phyloP scores from a whole-genome alignment of 768 basidiomycete species.

The Filobasidium wieringae region DNA sequence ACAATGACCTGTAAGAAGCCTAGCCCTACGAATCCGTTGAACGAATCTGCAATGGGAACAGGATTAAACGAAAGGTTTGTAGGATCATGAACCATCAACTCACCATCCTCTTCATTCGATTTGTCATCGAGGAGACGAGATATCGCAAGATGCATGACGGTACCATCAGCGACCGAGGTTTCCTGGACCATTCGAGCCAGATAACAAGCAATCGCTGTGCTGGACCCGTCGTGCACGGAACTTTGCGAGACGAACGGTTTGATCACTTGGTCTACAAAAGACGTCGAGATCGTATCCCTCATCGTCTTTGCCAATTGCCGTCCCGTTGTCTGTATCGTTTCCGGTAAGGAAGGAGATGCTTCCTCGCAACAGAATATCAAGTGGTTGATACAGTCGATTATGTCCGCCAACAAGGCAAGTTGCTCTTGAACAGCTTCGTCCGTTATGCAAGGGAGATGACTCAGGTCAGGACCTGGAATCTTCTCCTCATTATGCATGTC shows the following conservation, averaged over 20 bases:
- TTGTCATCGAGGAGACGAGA: background rate
- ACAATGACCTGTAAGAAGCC: background rate
- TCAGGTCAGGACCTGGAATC: conserved; percentile 7
- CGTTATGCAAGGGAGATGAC: conserved; percentile 56
- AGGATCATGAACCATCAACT: background rate
- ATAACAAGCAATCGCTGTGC: conserved; percentile 90
- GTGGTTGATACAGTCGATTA: conserved; percentile 58
- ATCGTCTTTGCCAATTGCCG: conserved; percentile 38
- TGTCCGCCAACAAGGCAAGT: conserved; percentile 76
- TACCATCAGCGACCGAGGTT: background rate
- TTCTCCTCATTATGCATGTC: background rate
- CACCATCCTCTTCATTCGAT: background rate
- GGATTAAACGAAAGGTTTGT: background rate
- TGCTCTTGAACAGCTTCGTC: conserved; percentile 63
- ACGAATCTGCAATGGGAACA: background rate
- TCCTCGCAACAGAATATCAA: background rate
- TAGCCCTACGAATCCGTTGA: background rate
- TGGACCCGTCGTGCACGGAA: conserved; percentile 84
- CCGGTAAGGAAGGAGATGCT: background rate
- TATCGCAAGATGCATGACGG: background rate
- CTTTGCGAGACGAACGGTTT: conserved; percentile 89
- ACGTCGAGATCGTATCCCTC: conserved; percentile 64
- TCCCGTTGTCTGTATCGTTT: background rate
- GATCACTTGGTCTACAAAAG: conserved; percentile 84
- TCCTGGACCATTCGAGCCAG: conserved; percentile 38